Evolutionary conservation across 345 rosid species (phyloP).

Genomic region (Arabis alpina): DNA sequence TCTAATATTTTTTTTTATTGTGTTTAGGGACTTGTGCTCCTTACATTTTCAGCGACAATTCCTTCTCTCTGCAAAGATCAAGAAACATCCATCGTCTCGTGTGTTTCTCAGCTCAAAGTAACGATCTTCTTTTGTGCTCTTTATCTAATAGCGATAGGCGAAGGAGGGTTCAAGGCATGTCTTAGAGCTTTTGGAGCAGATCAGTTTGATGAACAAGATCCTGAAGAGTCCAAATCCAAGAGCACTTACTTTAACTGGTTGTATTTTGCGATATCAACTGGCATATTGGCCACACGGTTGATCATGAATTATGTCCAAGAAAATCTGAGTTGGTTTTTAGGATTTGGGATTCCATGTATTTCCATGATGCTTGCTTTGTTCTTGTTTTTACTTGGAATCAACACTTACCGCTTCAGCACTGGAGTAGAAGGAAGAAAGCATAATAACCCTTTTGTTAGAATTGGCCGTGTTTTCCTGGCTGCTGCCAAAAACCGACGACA

Average conservation of each 20-base stretch:
- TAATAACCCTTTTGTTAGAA: conserved; percentile 37
- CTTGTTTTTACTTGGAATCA: conserved; percentile 38
- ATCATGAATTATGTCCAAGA: conserved; percentile 30
- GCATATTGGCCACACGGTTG: conserved; percentile 20
- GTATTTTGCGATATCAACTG: conserved; percentile 28
- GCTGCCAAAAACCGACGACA: conserved; percentile 35
- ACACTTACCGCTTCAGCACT: conserved; percentile 32
- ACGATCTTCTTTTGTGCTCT: conserved; percentile 32
- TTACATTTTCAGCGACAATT: conserved; percentile 62
- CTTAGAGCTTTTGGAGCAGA: conserved; percentile 43
- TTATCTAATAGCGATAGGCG: conserved; percentile 36
- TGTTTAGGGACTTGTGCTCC: conserved; percentile 54
- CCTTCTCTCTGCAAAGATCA: conserved; percentile 42
- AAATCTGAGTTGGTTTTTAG: conserved; percentile 33
- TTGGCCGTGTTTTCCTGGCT: conserved; percentile 40
- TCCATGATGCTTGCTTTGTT: conserved; percentile 30
- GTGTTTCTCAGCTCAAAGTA: conserved; percentile 45
- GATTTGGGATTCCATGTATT: conserved; percentile 39
- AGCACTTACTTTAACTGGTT: conserved; percentile 40
- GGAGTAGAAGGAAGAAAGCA: conserved; percentile 26
- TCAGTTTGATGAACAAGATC: conserved; percentile 43
- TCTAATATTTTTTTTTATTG: not conserved
- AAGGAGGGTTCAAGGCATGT: conserved; percentile 39
- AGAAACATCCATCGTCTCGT: conserved; percentile 20
- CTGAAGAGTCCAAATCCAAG: conserved; percentile 34